phyloP scores from a whole-genome alignment of 805 yeast genomes.

The Teunomyces barrocoloradensis region DNA sequence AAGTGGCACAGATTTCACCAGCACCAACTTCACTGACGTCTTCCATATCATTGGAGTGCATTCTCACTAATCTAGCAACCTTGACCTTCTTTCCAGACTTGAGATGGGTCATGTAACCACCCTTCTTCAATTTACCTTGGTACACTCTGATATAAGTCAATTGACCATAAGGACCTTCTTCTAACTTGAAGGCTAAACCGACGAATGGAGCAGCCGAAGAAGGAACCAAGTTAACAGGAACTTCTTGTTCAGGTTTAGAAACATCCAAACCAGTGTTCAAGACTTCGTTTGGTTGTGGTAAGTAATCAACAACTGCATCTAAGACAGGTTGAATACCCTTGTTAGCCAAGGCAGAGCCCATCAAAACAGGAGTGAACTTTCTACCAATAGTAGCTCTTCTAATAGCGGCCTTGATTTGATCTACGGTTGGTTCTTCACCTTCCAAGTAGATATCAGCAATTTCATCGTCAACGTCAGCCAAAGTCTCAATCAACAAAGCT shows the following conservation, averaged over 20 bases:
- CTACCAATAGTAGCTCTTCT: conserved; percentile 94
- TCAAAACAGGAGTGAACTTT: conserved; percentile 96
- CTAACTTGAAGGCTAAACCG: conserved; percentile 97
- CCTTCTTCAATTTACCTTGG: conserved; percentile 93
- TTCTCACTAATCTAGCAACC: conserved; percentile 85
- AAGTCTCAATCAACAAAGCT: conserved; percentile 78
- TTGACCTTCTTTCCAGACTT: conserved; percentile 92
- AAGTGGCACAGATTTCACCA: conserved; percentile 99
- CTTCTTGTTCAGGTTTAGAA: conserved; percentile 43
- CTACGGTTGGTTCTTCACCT: conserved; percentile 81
- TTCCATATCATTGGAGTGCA: conserved; percentile 99
- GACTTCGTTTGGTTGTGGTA: conserved; percentile 94
- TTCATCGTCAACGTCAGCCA: conserved; percentile 98
- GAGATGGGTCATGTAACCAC: conserved; percentile 81
- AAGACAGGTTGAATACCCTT: conserved; percentile 93
- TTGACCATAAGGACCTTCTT: conserved; percentile 98
- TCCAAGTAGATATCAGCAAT: conserved; percentile 91
- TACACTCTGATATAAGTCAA: conserved; percentile 94
- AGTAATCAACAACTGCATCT: conserved; percentile 92
- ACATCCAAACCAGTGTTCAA: conserved; percentile 86
- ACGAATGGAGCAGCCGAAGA: conserved; percentile 77
- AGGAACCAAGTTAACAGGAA: conserved; percentile 71
- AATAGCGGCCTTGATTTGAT: conserved; percentile 84
- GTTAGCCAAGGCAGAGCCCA: conserved; percentile 98
- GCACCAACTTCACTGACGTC: conserved; percentile 94